These are phyloP conservation scores for Rhodosporidiobolus sp. DNA, from an alignment of 768 basidiomycete genomes.

Conservation along the genomic window DNA sequence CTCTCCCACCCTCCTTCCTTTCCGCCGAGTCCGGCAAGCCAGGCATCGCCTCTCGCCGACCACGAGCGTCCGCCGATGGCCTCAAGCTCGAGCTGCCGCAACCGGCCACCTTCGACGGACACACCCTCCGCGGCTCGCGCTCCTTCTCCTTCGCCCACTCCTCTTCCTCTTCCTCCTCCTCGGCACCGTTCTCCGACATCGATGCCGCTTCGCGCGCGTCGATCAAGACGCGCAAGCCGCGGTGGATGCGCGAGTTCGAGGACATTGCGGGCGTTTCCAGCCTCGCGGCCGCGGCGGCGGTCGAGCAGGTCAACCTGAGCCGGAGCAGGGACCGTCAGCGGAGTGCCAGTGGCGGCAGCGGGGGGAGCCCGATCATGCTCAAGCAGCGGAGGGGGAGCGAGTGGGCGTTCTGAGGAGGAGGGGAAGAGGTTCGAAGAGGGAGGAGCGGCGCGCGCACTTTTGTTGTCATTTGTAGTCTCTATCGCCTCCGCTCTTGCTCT, in stretches of 20 bases:
- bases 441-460: background rate
- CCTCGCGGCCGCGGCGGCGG: slow-evolving; percentile 4
- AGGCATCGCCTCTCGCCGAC: background rate
- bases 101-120: too few species aligned
- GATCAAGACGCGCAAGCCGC: background rate
- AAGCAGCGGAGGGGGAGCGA: background rate
- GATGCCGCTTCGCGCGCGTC: too few species aligned
- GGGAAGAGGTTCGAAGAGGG: background rate
- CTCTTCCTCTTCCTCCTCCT: background rate
- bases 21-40: background rate
- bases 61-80: background rate
- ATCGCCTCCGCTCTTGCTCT: too few species aligned
- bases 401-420: slow-evolving; percentile 1
- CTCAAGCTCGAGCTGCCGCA: background rate
- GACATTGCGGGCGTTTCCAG: background rate
- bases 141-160: background rate
- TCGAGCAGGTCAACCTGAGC: background rate
- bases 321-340: background rate
- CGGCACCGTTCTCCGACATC: too few species aligned
- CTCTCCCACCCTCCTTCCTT: background rate
- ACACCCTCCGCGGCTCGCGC: background rate
- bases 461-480: background rate
- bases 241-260: slow-evolving; percentile 3
- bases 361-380: slow-evolving; percentile 1
- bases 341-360: background rate